Conservation (phyloP, 768 basidiomycete genomes). For the Pisolithus sp. region DNA sequence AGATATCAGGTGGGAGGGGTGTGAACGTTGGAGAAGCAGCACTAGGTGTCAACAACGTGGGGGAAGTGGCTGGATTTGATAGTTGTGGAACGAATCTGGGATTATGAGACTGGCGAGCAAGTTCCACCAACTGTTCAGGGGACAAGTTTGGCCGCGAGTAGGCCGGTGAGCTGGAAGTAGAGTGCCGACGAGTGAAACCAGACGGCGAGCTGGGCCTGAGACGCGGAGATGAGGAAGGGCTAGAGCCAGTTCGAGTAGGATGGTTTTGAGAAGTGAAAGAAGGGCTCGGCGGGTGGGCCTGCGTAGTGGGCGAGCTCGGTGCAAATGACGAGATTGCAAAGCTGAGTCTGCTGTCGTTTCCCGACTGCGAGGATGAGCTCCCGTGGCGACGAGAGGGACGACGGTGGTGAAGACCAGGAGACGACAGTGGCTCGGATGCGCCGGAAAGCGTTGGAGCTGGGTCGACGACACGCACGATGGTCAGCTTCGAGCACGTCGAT, state of each 20-base stretch:
- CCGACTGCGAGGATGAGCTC: conserved; percentile 22
- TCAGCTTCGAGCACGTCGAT: conserved; percentile 56
- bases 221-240: conserved; percentile 37
- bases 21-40: conserved; percentile 52
- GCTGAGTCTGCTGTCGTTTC: conserved; percentile 37
- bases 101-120: conserved; percentile 57
- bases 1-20: conserved; percentile 67
- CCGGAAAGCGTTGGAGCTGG: conserved; percentile 21
- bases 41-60: conserved; percentile 11
- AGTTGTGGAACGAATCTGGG: conserved; percentile 26
- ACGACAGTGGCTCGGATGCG: conserved; percentile 21
- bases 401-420: conserved; percentile 20
- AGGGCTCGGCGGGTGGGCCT: conserved; percentile 15
- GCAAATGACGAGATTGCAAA: conserved; percentile 68
- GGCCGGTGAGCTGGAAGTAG: conserved; percentile 28
- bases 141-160: conserved; percentile 46
- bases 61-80: conserved; percentile 6
- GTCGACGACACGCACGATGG: conserved; percentile 63
- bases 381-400: conserved; percentile 28
- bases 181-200: conserved; percentile 22
- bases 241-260: conserved; percentile 27
- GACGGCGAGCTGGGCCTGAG: conserved; percentile 44
- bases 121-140: conserved; percentile 69
- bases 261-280: conserved; percentile 24
- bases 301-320: conserved; percentile 12